Base-by-base conservation (phyloP, 306 rosid species). In the Bauhinia variegata region DNA sequence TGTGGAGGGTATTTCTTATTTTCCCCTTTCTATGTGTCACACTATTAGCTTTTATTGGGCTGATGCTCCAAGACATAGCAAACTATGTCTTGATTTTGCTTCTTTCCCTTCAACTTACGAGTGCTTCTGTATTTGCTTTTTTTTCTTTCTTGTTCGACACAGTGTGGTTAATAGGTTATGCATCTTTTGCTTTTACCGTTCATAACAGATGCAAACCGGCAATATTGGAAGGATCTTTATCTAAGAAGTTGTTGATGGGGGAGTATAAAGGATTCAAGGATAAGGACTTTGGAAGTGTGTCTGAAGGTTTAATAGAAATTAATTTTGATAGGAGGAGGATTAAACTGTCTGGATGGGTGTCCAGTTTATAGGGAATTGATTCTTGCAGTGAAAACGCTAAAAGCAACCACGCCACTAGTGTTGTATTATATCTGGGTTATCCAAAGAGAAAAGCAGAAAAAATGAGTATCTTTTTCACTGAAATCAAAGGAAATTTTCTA, bases 171-270 rank as follows among this genome's bases (percentile, higher is more conserved):
- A 42, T 48, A 41, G 47, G 54, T 11, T 46, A n/a, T n/a, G 7
- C 7, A 18, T 41, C 16, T 44, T 61, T 41, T 39, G 8, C 33
- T 16, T 72, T 51, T n/a, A 46, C 28, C 34, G 8, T 33, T 71
- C 51, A 54, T 32, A 23, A 13, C 37, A 41, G 46, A 31, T 34
- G 70, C 32, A 51, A 19, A 2, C 16, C 65, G 31, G 43, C 37
- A 41, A 15, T 56, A 15, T 52, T 52, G 34, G 11, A n/a, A 30
- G 19, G 60, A 10, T 23, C 5, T 30, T 3, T 18, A 46, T 73
- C 44, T 10, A 17, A n/a, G 7, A 46, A 30, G 14, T 8, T 41
- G 12, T 51, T 41, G 33, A 31, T 71, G 11, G n/a, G 12, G 12
- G 4, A 41, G 2, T 5, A 14, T 41, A 41, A 41, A 11, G 11